Conservation (phyloP, 2,329 filamentous ascomycete species). For the Elsinoe fawcettii region DNA sequence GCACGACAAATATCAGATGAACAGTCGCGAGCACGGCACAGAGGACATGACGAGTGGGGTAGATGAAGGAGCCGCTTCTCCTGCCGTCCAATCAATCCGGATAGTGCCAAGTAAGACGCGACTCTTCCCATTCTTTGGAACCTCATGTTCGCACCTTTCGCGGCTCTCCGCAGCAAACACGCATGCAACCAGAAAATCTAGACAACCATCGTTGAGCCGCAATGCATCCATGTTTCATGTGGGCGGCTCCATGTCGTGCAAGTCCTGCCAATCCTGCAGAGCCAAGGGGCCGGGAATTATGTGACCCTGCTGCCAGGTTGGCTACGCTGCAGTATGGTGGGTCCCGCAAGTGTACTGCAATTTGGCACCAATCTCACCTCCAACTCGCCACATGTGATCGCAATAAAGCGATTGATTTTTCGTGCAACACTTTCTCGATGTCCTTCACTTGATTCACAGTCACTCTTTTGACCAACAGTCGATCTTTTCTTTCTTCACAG, state of each 20-base stretch:
- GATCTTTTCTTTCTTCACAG: conserved; percentile 8
- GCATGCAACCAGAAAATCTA: background rate
- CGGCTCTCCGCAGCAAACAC: background rate
- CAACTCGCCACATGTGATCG: background rate
- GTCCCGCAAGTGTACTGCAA: conserved; percentile 7
- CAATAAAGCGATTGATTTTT: background rate
- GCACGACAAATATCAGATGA: background rate
- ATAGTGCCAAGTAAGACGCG: background rate
- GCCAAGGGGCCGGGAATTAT: conserved; percentile 9
- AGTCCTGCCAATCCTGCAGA: conserved; percentile 1
- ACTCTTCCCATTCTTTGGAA: background rate
- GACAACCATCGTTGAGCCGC: background rate
- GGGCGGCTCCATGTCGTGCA: background rate
- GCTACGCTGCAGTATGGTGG: background rate
- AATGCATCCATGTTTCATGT: background rate
- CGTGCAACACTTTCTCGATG: background rate
- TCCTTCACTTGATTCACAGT: background rate
- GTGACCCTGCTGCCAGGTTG: conserved; percentile 2
- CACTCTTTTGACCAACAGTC: conserved; percentile 5
- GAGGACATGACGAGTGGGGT: background rate
- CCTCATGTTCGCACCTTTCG: background rate
- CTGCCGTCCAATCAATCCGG: background rate
- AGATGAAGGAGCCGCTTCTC: background rate
- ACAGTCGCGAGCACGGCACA: no score
- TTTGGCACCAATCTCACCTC: conserved; percentile 3